Evolutionary conservation across 805 yeast species (phyloP), one percentile per base, ranked within the genome.

Genomic region (Schwanniomyces sp.): DNA sequence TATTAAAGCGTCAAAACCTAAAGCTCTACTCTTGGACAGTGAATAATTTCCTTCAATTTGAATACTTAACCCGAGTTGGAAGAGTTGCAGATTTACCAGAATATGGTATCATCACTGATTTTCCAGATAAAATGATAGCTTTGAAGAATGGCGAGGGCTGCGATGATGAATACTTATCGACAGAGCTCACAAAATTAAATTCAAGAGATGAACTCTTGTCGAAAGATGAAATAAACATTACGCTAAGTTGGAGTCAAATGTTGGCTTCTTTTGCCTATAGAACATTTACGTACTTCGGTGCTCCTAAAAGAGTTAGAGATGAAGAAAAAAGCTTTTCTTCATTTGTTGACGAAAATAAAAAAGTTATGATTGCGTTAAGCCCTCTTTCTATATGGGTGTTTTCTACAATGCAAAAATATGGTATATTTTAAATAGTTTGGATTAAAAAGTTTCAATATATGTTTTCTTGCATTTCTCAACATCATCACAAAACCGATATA

Each of bases 1-100:
- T 68, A n/a, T 50, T 63, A 24, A 62, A 61, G 48, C 46, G 50
- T 9, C 68, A 72, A 43, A 52, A 65, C 47, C 52, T 71, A 53
- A 61, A 60, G 42, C 55, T 73, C 34, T 70, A 57, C 46, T 58
- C 69, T 16, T 73, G 77, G 78, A 73, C 78, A 8, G 54, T 73
- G 40, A 73, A 73, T 51, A 66, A 50, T 34, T 45, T 41, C n/a
- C 49, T 48, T n/a, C 77, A 73, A 49, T 66, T 57, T 40, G 65
- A 68, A 28, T 70, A 70, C 54, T 61, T 72, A 40, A 44, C 42
- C 17, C 54, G 51, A 14, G 44, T 72, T 14, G 67, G 73, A 32
- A 47, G 46, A 39, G 34, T 44, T 4, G 62, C 65, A 14, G 41
- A 50, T 2, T 39, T 73, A 8, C 36, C 45, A 2, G 71, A 69